Evolutionary conservation across 129 eudicot genomes (phyloP), one percentile per base, ranked within the genome.

Genomic region (Helianthus tuberosus): DNA sequence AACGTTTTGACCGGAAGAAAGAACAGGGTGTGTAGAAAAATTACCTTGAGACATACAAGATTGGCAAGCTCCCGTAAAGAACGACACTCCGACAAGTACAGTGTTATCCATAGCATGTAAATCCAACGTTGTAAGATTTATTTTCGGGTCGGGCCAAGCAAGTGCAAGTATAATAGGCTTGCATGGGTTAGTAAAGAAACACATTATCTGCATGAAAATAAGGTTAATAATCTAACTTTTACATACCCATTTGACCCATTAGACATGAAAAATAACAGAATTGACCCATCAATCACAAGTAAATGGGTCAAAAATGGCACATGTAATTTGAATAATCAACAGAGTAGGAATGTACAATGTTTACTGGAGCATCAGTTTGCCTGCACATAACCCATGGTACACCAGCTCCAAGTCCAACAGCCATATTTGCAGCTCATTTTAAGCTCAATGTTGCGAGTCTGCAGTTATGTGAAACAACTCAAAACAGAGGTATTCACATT

Each of bases 331-430:
- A 43, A 66, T 20, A 20, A 20, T 20, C 23, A 20, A 20, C 48
- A 59, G 63, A 54, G 75, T 58, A 72, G 63, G 78, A 80, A 72
- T 48, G 85, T 91, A 94, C 99, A 58, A 91, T 91, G 79, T 74
- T 74, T 69, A 88, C 96, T 64, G 99, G 99, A 79, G 99, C 99
- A 85, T 94, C 97, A 69, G 79, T 81, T 89, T 94, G 99, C 85
- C 75, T 85, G 89, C 99, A 94, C 99, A 94, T 94, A 53, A 94
- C 89, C 99, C 99, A 94, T 66, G 99, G 99, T 72, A 94, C 97
- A 75, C 97, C 96, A 88, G 99, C 97, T 86, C 86, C 96, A 57
- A 94, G 94, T 76, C 88, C 99, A 78, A 88, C 83, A 72, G 99
- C 99, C 99, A 95, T 95, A 35, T 86, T 76, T 68, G 96, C 97